A percentile compares a stretch with the other conserved stretches of the same genome.
Evolutionary conservation across 495 filamentous ascomycete species (phyloP).

Genomic region (Penicillium nucicola): DNA sequence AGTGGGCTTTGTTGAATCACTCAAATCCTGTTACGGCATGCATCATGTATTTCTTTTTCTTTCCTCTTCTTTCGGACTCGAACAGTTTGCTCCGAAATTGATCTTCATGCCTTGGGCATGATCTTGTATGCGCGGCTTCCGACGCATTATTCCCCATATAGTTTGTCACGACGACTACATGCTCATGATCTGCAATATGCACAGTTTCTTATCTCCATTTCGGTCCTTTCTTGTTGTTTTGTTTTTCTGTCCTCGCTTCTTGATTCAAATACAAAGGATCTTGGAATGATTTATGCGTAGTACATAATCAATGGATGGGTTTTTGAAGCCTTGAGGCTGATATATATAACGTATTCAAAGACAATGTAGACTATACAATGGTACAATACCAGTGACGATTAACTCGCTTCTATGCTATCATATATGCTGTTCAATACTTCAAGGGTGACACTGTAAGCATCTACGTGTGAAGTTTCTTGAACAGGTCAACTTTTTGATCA

Average conservation of each 20-base stretch:
- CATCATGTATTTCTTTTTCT: constrained; percentile 14
- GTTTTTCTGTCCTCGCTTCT: background rate
- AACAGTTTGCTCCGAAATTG: constrained; percentile 6
- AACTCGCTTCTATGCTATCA: too few relatives aligned
- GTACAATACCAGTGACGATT: too few relatives aligned
- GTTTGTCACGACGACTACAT: constrained; percentile 33
- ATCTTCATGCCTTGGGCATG: constrained; percentile 9
- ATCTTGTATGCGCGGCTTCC: constrained; percentile 10
- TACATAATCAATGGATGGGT: constrained; percentile 18
- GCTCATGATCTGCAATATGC: constrained; percentile 24
- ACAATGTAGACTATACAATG: too few relatives aligned
- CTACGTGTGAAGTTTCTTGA: too few relatives aligned
- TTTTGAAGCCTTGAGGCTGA: too few relatives aligned
- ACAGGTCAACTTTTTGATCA: too few relatives aligned
- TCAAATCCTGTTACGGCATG: background rate
- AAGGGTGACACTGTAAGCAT: too few relatives aligned
- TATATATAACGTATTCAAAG: too few relatives aligned
- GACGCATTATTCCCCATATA: constrained; percentile 42
- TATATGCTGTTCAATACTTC: too few relatives aligned
- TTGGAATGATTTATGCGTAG: constrained; percentile 10
- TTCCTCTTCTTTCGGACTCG: constrained; percentile 4
- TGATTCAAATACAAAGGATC: background rate
- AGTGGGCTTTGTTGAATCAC: too few relatives aligned
- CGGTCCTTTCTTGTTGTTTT: constrained; percentile 1
- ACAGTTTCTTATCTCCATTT: constrained; percentile 17